phyloP scores from a whole-genome alignment of 306 rosid genomes.

The Acacia confusa region DNA sequence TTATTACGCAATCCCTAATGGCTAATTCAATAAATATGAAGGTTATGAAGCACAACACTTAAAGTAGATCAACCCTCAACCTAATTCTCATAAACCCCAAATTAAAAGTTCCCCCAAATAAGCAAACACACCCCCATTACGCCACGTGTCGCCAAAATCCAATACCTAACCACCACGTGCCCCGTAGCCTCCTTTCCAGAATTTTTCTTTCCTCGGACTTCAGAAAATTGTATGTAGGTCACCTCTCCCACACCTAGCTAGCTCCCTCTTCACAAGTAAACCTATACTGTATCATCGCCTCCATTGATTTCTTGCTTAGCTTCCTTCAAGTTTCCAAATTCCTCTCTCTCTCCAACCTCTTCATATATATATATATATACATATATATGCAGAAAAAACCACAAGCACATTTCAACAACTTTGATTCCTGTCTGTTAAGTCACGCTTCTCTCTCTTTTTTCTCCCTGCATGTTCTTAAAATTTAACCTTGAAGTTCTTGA shows the following conservation, averaged over 20 bases:
- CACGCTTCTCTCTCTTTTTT: not conserved
- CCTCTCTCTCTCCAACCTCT: not conserved
- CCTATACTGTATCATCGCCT: not conserved
- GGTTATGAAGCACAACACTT: not conserved
- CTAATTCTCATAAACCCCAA: slow-evolving; percentile 36
- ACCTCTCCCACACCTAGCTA: slow-evolving; percentile 46
- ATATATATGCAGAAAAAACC: not conserved
- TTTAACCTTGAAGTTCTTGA: not conserved
- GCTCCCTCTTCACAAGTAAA: not conserved
- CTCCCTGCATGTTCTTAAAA: slow-evolving; percentile 12
- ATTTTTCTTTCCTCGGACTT: no score
- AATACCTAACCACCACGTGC: not conserved
- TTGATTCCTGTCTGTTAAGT: not conserved
- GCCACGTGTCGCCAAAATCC: slow-evolving; percentile 37
- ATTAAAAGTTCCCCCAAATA: not conserved
- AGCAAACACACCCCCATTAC: not conserved
- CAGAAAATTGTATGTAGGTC: slow-evolving; percentile 50
- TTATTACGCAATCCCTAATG: not conserved
- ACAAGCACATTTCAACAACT: not conserved
- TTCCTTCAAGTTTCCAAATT: not conserved
- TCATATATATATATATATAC: not conserved
- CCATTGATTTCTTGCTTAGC: not conserved
- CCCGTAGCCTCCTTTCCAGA: not conserved
- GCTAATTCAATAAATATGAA: not conserved
- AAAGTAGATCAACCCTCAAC: slow-evolving; percentile 61